Base-by-base conservation (phyloP, 2,329 filamentous ascomycete species). In the Monascus ruber region DNA sequence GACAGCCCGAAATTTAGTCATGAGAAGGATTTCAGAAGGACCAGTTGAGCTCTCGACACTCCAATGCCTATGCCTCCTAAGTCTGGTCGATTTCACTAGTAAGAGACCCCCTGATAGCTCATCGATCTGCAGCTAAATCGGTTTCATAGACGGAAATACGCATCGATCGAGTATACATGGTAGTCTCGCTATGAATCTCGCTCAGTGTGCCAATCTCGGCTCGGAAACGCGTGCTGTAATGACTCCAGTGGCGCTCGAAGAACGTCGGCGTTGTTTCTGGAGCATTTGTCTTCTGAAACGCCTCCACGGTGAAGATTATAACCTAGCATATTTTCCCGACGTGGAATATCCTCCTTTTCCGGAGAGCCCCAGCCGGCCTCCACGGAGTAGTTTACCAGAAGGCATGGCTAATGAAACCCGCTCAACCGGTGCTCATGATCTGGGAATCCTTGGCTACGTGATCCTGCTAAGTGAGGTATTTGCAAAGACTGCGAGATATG, bases 391-490 rank as follows among this genome's bases (percentile, higher is more conserved):
- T 25, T 52, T 53, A 4, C 49, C 53, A 8, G 48, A 43, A 6
- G 45, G 41, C 10, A 35, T 47, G 28, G 37, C 39, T 3, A 42
- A 49, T 7, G 55, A 49, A 33, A 37, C 41, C 33, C 39, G 54
- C 26, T 47, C 48, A 42, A 55, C 48, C 24, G 50, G 57, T 31
- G 63, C 52, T 42, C 50, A 42, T 40, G 58, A 62, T 27, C 56
- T 59, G 39, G 68, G 67, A 2, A 69, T 74, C 24, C 50, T 70
- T 6, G 61, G 64, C 3, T 73, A 71, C 45, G 63, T 65, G 1
- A 63, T 65, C 45, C 56, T 65, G 41, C 51, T 73, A 6, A 68
- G 65, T 35, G 64, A 71, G 39, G 64, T 66, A 1, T 74, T 71
- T 60, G 64, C 65, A 32, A 67, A 66, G 43, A 66, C 66, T 7